Conservation (phyloP, 2,329 filamentous ascomycete genomes). For the Tolypocladium amazonense region DNA sequence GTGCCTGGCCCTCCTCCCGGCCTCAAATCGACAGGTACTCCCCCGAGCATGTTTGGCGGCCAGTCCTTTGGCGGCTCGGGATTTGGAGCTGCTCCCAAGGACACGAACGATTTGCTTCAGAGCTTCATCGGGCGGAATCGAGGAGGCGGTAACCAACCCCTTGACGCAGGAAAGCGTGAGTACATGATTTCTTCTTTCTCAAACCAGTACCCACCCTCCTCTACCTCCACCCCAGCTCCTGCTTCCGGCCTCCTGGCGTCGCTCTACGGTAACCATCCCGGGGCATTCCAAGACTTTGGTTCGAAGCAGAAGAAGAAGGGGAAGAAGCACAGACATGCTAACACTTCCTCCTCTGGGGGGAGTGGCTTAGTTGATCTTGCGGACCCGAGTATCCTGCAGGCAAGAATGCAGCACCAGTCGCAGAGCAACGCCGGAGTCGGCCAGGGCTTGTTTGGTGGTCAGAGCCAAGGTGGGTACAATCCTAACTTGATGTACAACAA, state of each 20-base stretch:
- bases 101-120: slow-evolving; percentile 59
- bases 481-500: slow-evolving; percentile 73
- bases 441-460: slow-evolving; percentile 82
- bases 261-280: slow-evolving; percentile 80
- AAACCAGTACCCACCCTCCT: slow-evolving; percentile 74
- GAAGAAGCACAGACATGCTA: slow-evolving; percentile 99
- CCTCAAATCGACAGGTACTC: slow-evolving; percentile 88
- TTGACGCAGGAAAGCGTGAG: slow-evolving; percentile 95
- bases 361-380: slow-evolving; percentile 99
- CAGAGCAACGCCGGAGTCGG: slow-evolving; percentile 74
- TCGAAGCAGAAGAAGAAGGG: slow-evolving; percentile 99
- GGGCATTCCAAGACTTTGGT: slow-evolving; percentile 81
- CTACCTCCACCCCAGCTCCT: slow-evolving; percentile 76
- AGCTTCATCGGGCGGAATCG: slow-evolving; percentile 66
- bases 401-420: slow-evolving; percentile 83
- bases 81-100: slow-evolving; percentile 61
- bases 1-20: slow-evolving; percentile 92
- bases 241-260: slow-evolving; percentile 82
- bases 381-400: slow-evolving; percentile 99
- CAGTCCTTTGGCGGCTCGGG: slow-evolving; percentile 72
- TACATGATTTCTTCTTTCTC: slow-evolving; percentile 89
- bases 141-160: slow-evolving; percentile 57
- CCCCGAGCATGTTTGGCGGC: slow-evolving; percentile 79
- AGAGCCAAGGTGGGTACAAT: slow-evolving; percentile 92
- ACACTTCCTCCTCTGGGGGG: slow-evolving; percentile 99